phyloP scores from a whole-genome alignment of 176 grass and related monocot species.

The Avena eriantha region DNA sequence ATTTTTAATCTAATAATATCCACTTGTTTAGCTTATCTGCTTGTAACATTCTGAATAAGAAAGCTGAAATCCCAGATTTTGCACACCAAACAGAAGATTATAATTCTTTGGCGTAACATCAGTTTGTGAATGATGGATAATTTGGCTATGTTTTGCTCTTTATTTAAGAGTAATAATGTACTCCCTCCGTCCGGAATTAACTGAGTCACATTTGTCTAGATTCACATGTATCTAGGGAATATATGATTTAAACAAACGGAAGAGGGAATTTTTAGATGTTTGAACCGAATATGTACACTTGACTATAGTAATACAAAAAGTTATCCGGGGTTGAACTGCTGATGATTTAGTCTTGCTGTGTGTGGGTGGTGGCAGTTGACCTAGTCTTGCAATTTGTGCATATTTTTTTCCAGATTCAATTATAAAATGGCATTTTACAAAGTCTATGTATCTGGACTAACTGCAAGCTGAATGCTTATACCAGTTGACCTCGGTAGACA shows the following conservation, averaged over 20 bases:
- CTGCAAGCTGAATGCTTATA: conserved; percentile 28
- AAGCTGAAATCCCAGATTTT: not conserved
- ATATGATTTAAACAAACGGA: not conserved
- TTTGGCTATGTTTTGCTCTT: not conserved
- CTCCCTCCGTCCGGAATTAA: too few species aligned
- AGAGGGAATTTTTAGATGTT: not conserved
- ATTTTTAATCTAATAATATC: not conserved
- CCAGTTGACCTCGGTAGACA: conserved; percentile 80
- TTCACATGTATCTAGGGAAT: too few species aligned
- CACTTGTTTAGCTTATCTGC: not conserved
- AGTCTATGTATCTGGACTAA: conserved; percentile 16
- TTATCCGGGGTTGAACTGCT: not conserved
- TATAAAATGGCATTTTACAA: not conserved
- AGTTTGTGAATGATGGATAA: not conserved
- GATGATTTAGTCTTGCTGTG: not conserved
- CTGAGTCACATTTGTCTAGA: too few species aligned
- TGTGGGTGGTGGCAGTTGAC: not conserved
- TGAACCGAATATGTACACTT: not conserved
- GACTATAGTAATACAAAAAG: not conserved
- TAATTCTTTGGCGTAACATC: not conserved
- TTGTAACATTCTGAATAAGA: not conserved
- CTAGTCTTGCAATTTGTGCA: not conserved
- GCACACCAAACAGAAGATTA: not conserved
- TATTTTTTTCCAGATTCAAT: not conserved
- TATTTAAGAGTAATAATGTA: not conserved